Base-by-base conservation (phyloP, 441 rosid genomes). In the Raphanus hybrid region DNA sequence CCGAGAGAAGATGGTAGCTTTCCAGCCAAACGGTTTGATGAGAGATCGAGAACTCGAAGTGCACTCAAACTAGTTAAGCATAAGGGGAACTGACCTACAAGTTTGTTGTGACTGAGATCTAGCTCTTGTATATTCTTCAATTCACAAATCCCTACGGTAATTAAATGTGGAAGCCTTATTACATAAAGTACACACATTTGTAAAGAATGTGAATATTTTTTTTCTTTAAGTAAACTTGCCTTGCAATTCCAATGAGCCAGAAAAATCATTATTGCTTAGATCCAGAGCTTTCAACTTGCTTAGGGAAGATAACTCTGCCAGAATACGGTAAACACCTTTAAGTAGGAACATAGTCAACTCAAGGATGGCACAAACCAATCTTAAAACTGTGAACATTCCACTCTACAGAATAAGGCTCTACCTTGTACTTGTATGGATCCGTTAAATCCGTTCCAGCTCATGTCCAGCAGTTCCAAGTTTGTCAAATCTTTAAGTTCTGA, bases 21-120 rank as follows among this genome's bases (percentile, higher is more conserved):
- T n/a, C 80, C 82, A n/a, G 5, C 32, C 18, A 78, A 2, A 1
- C 23, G 71, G 32, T 81, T 41, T 2, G 48, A 41, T 10, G 48
- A 41, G 48, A 41, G n/a, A 41, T 41, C 48, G 11, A 41, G 48
- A 41, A 41, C 48, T 41, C 48, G 3, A 3, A 41, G 48, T 41
- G n/a, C 4, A 41, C 11, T 9, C 48, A 41, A 41, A 12, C n/a
- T 41, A 41, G 48, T 41, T 41, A 41, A 37, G 0, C 82, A 48
- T 10, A 12, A 2, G 3, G 73, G 75, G 15, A 65, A 58, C 11
- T 61, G 16, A 0, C 79, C 76, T 2, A 0, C 8, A 0, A 75
- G n/a, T 3, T 65, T 45, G 32, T 79, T 75, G 1, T 0, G 0
- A 3, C 64, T 34, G 3, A 75, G 27, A 60, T 41, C 67, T 0